Base-by-base conservation (phyloP, 2,329 filamentous ascomycete species). In the Fusarium camptoceras region DNA sequence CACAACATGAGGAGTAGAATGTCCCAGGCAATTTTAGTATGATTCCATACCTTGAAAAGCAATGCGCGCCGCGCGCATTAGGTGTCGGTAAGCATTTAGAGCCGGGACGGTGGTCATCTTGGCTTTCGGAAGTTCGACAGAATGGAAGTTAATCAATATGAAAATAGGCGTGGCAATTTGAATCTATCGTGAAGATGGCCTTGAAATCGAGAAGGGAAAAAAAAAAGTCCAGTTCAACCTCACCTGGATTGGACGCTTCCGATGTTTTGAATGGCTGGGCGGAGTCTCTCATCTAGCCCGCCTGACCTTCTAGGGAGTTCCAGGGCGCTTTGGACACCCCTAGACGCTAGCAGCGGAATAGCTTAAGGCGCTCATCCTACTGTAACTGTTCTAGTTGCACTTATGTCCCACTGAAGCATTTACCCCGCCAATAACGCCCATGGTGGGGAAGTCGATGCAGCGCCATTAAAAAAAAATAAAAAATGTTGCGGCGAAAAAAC, bases 21-120 rank as follows among this genome's bases (percentile, higher is more conserved):
- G n/a, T 12, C 22, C 27, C 25, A n/a, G 41, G 39, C 24, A 18
- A 20, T 24, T 55, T 22, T 28, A 22, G 31, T 37, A 54, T 43
- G 22, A 11, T 43, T 37, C 59, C 76, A 34, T 83, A 95, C 94
- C 93, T 83, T 91, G 84, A 78, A 99, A 99, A 64, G 94, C 94
- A 70, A 97, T 85, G 70, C 90, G 86, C 34, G 93, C 89, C 24
- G 94, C 92, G 67, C 95, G 94, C 74, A 97, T 85, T 43, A 98
- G 83, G 72, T 91, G 86, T 76, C 94, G 86, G 82, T 98, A 98
- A 39, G 93, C 94, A 76, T 87, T 84, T 58, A 94, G 83, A 18
- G 93, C 92, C 84, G 94, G 89, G 43, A 61, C 53, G 55, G 63
- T 70, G 20, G 70, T 59, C 70, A 75, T 75, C 41, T 31, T 65